Percentiles rank a stretch among this genome's conserved stretches.
Evolutionary conservation across 225 moss, liverwort and hornwort species (phyloP).

Genomic region (Sphagnum contortum): DNA sequence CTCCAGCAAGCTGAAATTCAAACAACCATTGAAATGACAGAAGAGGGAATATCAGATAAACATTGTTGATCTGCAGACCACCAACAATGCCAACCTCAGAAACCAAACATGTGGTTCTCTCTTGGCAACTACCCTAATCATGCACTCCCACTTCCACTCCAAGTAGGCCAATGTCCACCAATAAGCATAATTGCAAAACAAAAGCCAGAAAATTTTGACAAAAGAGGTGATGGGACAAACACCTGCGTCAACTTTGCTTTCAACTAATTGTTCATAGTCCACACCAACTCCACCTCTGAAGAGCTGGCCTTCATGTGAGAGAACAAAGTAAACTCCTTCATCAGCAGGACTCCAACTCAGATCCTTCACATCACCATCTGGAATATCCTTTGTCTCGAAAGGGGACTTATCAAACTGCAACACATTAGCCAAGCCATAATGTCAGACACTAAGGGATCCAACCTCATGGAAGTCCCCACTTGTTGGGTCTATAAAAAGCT

Average conservation of each 20-base stretch:
- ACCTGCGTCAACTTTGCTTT: slow-evolving; percentile 68
- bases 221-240: not conserved
- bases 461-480: too few relatives aligned
- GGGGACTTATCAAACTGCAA: slow-evolving; percentile 56
- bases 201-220: not conserved
- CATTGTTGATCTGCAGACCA: too few relatives aligned
- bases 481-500: too few relatives aligned
- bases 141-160: too few relatives aligned
- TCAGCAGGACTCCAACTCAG: slow-evolving; percentile 79
- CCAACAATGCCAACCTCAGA: too few relatives aligned
- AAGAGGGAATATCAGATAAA: too few relatives aligned
- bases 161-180: too few relatives aligned
- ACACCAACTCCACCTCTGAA: slow-evolving; percentile 62
- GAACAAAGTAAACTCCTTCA: slow-evolving; percentile 45
- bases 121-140: too few relatives aligned
- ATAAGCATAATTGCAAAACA: not conserved
- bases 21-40: not conserved
- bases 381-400: slow-evolving; percentile 48
- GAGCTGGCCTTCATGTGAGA: slow-evolving; percentile 63
- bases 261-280: slow-evolving; percentile 34
- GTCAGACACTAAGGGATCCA: not conserved
- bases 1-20: slow-evolving; percentile 78
- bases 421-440: slow-evolving; percentile 1
- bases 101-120: too few relatives aligned
- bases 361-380: slow-evolving; percentile 51